These are phyloP conservation scores for Vicia faba DNA, from an alignment of 306 rosid genomes.

Conservation along the genomic window DNA sequence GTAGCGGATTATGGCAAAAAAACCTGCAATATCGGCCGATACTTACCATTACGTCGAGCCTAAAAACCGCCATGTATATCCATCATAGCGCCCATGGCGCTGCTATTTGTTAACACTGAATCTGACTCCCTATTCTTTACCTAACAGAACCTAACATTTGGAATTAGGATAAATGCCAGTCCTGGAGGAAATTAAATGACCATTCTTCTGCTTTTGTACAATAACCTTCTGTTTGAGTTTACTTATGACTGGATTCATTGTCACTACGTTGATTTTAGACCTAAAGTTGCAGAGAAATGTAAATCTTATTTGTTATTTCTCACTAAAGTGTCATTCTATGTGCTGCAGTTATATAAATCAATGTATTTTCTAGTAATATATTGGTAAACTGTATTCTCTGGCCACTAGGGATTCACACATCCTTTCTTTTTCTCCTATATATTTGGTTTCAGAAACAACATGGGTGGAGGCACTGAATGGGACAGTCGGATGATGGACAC, in stretches of 20 bases:
- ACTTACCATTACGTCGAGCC: too few species aligned
- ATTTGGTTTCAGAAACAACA: slow-evolving; percentile 63
- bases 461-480: slow-evolving; percentile 87
- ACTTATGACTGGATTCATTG: too few species aligned
- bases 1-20: too few species aligned
- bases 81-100: too few species aligned
- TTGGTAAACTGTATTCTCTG: slow-evolving; percentile 17
- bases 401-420: slow-evolving; percentile 12
- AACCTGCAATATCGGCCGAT: too few species aligned
- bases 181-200: not conserved
- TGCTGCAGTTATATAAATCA: slow-evolving; percentile 31
- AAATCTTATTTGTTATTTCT: slow-evolving; percentile 18
- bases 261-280: not conserved
- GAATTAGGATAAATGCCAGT: not conserved
- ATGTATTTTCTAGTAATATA: slow-evolving; percentile 23
- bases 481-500: slow-evolving; percentile 87
- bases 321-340: slow-evolving; percentile 4
- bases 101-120: too few species aligned
- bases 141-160: not conserved
- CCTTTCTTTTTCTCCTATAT: slow-evolving; percentile 17
- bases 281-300: slow-evolving; percentile 3
- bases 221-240: not conserved
- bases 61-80: too few species aligned
- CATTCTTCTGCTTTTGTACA: too few species aligned
- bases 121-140: not conserved